These are phyloP conservation scores for Pseudonitzschia pungens DNA, from an alignment of 108 stramenopile genomes.

Conservation along the genomic window DNA sequence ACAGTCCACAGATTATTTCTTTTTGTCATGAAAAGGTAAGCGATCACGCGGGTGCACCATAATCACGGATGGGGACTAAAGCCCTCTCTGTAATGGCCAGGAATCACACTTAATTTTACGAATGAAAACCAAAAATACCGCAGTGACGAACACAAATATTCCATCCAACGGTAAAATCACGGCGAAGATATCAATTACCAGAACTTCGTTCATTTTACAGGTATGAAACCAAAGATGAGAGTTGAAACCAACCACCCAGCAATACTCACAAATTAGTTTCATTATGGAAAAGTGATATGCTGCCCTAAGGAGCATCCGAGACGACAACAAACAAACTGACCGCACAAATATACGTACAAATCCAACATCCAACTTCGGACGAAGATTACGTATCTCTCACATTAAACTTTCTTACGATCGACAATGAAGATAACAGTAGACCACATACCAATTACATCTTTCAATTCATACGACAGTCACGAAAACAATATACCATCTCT, in stretches of 20 bases:
- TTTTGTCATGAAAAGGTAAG: background rate
- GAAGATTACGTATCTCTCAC: background rate
- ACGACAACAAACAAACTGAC: background rate
- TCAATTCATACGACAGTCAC: slow-evolving; percentile 3
- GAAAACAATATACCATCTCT: slow-evolving; percentile 35
- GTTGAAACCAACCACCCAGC: background rate
- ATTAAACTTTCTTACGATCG: background rate
- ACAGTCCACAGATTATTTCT: background rate
- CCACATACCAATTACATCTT: background rate
- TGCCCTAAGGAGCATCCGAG: background rate
- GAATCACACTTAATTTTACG: slow-evolving; percentile 4
- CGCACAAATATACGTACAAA: background rate
- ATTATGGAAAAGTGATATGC: background rate
- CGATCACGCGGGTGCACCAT: background rate
- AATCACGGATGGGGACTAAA: background rate
- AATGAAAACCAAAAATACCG: slow-evolving; percentile 9
- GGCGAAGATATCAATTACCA: background rate
- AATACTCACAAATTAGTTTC: slow-evolving; percentile 1
- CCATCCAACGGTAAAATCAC: background rate
- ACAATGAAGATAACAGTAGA: background rate
- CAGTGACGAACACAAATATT: background rate
- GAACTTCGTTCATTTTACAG: background rate
- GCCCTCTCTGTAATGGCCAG: background rate
- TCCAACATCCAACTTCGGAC: background rate
- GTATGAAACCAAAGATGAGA: background rate